phyloP scores from a whole-genome alignment of 2,329 filamentous ascomycete genomes.

The Magnaporthales sp. region DNA sequence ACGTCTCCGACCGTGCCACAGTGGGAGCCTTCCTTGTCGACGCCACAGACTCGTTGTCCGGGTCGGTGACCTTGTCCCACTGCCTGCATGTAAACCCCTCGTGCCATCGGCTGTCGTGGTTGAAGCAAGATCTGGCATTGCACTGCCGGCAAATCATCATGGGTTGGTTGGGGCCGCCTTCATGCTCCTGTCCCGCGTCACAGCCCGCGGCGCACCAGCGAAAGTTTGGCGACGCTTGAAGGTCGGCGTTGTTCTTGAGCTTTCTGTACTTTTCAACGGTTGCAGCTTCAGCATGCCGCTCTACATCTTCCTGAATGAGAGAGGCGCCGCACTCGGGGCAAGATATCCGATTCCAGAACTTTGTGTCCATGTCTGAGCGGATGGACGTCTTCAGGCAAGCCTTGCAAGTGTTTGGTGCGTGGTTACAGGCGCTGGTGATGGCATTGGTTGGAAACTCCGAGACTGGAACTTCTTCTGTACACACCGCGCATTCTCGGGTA shows the following conservation, averaged over 20 bases:
- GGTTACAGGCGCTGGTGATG: conserved; percentile 23
- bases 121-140: conserved; percentile 30
- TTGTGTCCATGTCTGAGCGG: conserved; percentile 21
- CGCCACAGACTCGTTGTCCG: conserved; percentile 20
- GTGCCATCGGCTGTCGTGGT: conserved; percentile 33
- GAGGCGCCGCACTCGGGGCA: conserved; percentile 42
- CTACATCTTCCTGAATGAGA: conserved; percentile 35
- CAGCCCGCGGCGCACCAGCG: conserved; percentile 45
- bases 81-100: conserved; percentile 30
- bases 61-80: conserved; percentile 29
- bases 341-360: conserved; percentile 34
- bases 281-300: conserved; percentile 31
- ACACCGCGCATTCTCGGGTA: conserved; percentile 26
- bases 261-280: conserved; percentile 36
- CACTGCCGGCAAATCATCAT: conserved; percentile 33
- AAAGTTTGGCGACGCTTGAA: conserved; percentile 36
- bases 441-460: conserved; percentile 22
- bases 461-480: conserved; percentile 21
- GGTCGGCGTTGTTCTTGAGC: conserved; percentile 30
- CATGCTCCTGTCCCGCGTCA: conserved; percentile 42
- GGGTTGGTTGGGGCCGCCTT: conserved; percentile 25
- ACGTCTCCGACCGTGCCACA: neutral
- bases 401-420: conserved; percentile 23
- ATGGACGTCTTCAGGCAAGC: conserved; percentile 26
- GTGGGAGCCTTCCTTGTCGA: neutral